phyloP scores from a whole-genome alignment of 306 rosid genomes.

The Fragaria vesca region DNA sequence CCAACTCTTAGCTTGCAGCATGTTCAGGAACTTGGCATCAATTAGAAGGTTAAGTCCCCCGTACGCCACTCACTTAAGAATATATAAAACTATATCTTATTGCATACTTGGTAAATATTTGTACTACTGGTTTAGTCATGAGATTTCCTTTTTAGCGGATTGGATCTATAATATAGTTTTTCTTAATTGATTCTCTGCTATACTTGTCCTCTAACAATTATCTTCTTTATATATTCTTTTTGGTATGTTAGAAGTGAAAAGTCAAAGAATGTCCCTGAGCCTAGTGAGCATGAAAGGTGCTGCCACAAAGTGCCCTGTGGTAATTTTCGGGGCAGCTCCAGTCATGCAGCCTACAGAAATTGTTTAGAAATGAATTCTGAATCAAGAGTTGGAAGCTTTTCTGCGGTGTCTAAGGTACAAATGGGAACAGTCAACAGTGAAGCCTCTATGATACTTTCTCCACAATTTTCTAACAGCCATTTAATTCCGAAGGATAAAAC shows the following conservation, averaged over 20 bases:
- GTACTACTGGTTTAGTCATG: background rate
- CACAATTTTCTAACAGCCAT: constrained; percentile 35
- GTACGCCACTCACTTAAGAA: background rate
- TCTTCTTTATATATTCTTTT: constrained; percentile 25
- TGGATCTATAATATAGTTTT: constrained; percentile 7
- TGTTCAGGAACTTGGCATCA: background rate
- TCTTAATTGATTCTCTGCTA: background rate
- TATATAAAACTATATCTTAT: background rate
- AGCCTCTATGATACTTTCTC: constrained; percentile 28
- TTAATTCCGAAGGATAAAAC: constrained; percentile 20
- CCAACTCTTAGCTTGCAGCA: background rate
- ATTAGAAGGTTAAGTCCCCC: background rate
- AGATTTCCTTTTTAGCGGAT: constrained; percentile 2
- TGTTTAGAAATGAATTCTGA: constrained; percentile 31
- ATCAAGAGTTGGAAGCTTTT: constrained; percentile 33
- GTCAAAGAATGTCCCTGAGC: constrained; percentile 21
- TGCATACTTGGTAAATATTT: background rate
- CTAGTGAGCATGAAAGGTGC: constrained; percentile 38
- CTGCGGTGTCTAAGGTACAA: constrained; percentile 24
- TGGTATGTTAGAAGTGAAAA: constrained; percentile 39
- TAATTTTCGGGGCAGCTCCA: constrained; percentile 30
- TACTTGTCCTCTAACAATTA: constrained; percentile 10
- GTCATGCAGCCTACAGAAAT: constrained; percentile 26
- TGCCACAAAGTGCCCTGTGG: constrained; percentile 30
- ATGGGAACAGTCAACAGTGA: constrained; percentile 28